phyloP scores from a whole-genome alignment of 306 rosid species.

The Mimosa pudica region DNA sequence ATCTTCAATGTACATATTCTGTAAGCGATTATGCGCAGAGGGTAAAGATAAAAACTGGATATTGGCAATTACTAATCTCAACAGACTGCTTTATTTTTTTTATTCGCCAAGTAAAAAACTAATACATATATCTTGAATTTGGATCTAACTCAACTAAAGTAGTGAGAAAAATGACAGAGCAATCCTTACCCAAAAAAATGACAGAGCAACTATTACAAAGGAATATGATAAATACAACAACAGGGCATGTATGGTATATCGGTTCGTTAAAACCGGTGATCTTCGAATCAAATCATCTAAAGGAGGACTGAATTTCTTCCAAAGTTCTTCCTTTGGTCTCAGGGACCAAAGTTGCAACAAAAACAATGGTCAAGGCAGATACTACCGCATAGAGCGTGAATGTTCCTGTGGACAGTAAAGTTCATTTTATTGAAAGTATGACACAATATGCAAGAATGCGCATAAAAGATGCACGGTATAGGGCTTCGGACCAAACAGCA shows the following conservation, averaged over 20 bases:
- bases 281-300: conserved; percentile 7
- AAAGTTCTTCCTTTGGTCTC: conserved; percentile 88
- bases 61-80: neutral
- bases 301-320: conserved; percentile 80
- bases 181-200: too few relatives aligned
- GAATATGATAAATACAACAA: neutral
- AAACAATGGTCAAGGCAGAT: conserved; percentile 57
- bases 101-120: neutral
- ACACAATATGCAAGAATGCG: neutral
- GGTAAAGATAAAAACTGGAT: neutral
- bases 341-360: conserved; percentile 63
- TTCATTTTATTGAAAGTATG: conserved; percentile 16
- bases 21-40: neutral
- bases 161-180: neutral
- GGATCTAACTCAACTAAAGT: neutral
- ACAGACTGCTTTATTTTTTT: neutral
- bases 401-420: conserved; percentile 53
- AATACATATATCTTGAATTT: neutral
- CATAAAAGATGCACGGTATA: neutral
- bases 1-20: neutral
- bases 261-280: neutral
- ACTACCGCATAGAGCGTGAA: conserved; percentile 60
- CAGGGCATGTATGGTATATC: neutral
- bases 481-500: neutral
- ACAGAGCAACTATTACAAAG: neutral